Base-by-base conservation (phyloP, 192 early-diverging fungal genomes). In the Coemansia sp. region DNA sequence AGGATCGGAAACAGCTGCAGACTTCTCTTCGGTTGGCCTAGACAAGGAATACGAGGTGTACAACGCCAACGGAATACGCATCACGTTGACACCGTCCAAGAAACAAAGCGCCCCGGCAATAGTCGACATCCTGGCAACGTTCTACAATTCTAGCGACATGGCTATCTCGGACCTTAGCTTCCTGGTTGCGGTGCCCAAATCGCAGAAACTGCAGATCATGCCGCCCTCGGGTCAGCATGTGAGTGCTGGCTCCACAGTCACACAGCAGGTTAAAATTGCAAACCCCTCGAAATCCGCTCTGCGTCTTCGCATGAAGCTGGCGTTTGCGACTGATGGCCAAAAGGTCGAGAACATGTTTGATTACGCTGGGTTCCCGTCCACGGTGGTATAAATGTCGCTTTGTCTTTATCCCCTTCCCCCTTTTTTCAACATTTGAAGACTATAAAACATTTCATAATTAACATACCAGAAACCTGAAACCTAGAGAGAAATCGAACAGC, bases 141-240 rank as follows among this genome's bases (percentile, higher is more conserved):
- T 94, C 73, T 64, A 73, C 37, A 95, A 92, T 62, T 53, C 78
- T 17, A 83, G 84, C 38, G 83, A 82, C 7, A 29, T 65, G 4
- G 77, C 95, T 34, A 38, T 82, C 3, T 78, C 74, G 19, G 86
- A 86, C 22, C 55, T 97, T 23, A 82, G 84, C 50, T 91, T 99
- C 68, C 85, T 93, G 74, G 95, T 94, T 13, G 97, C 97, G 0
- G 96, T 99, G 14, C 94, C 94, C 23, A 94, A 94, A 82, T 90
- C 88, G 41, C 87, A 96, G 59, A 88, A 90, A 74, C 82, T 98
- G 52, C 87, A 89, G 64, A 92, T 98, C 84, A 82, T 85, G 28
- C 86, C 94, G 27, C 88, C 93, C 0, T 90, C 88, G 6, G 80
- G 82, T 6, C 93, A 80, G 62, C 71, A 70, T 2, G 75, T 96